These are phyloP conservation scores for Lactarius evosmus DNA, from an alignment of 768 basidiomycete species.

Conservation along the genomic window DNA sequence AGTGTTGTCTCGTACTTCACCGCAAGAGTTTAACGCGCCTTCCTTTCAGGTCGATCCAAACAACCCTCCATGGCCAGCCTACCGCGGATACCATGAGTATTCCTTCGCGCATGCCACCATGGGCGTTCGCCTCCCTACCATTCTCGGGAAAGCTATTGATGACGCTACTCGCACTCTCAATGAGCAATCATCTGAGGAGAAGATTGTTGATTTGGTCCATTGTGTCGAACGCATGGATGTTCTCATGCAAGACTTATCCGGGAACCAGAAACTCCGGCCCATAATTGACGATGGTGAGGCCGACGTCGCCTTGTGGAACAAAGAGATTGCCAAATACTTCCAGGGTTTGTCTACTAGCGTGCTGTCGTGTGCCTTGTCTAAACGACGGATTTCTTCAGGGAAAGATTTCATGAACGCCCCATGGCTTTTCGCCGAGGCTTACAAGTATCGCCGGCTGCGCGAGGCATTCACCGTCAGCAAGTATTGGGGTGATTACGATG, in stretches of 20 bases:
- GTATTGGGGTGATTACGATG: conserved; percentile 87
- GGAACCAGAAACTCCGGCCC: conserved; percentile 78
- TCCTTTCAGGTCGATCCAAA: conserved; percentile 65
- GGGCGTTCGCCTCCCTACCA: conserved; percentile 94
- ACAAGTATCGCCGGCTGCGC: conserved; percentile 87
- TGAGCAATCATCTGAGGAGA: conserved; percentile 77
- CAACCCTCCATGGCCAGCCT: conserved; percentile 81
- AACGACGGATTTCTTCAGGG: conserved; percentile 39
- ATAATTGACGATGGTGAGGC: conserved; percentile 90
- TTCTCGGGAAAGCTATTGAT: conserved; percentile 93
- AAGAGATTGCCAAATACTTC: conserved; percentile 93
- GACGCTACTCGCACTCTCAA: conserved; percentile 88
- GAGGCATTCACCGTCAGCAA: conserved; percentile 93
- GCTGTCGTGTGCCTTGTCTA: neutral
- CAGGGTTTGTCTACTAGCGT: conserved; percentile 50
- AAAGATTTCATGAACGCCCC: conserved; percentile 95
- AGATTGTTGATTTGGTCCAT: conserved; percentile 75
- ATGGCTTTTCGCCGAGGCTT: conserved; percentile 95
- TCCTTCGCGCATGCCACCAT: conserved; percentile 91
- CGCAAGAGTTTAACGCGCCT: neutral
- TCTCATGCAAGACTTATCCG: conserved; percentile 83
- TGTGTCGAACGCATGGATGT: conserved; percentile 89
- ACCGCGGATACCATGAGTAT: conserved; percentile 76
- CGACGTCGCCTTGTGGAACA: conserved; percentile 95
- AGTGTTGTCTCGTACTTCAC: neutral